Evolutionary conservation across 768 basidiomycete species (phyloP).

Genomic region (Suillus subluteus): DNA sequence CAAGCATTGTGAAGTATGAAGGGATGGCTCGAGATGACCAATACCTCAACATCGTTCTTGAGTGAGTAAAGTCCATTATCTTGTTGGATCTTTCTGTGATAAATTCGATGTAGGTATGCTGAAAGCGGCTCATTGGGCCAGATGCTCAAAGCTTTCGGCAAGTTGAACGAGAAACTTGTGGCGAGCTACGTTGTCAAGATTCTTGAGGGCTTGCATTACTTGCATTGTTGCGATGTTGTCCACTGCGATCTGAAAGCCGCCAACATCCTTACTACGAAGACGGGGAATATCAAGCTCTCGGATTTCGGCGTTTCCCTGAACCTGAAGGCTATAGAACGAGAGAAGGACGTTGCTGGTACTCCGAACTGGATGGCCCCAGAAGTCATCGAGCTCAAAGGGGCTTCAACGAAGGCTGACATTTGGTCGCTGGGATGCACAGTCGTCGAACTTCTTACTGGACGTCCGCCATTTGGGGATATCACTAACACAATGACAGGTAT

Average conservation of each 20-base stretch:
- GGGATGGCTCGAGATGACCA: slow-evolving; percentile 91
- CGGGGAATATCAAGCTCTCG: slow-evolving; percentile 94
- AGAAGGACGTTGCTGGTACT: slow-evolving; percentile 89
- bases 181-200: slow-evolving; percentile 96
- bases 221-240: slow-evolving; percentile 88
- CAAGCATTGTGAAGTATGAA: slow-evolving; percentile 97
- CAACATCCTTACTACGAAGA: slow-evolving; percentile 98
- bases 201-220: slow-evolving; percentile 91
- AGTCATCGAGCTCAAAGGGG: slow-evolving; percentile 93
- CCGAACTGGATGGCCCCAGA: slow-evolving; percentile 99
- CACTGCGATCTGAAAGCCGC: slow-evolving; percentile 99
- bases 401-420: slow-evolving; percentile 91
- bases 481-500: slow-evolving; percentile 88
- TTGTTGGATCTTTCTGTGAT: slow-evolving; percentile 17
- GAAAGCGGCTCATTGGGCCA: slow-evolving; percentile 96
- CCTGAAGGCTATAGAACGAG: slow-evolving; percentile 85
- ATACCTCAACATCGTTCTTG: slow-evolving; percentile 89
- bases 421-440: slow-evolving; percentile 97
- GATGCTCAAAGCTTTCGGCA: slow-evolving; percentile 91
- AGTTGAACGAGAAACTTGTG: slow-evolving; percentile 89
- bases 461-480: slow-evolving; percentile 90
- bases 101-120: slow-evolving; percentile 66
- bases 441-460: slow-evolving; percentile 90
- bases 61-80: slow-evolving; percentile 58
- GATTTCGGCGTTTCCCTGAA: slow-evolving; percentile 99